Conservation (phyloP, 139 green algal species). For the Raphidocelis subcapitata region DNA sequence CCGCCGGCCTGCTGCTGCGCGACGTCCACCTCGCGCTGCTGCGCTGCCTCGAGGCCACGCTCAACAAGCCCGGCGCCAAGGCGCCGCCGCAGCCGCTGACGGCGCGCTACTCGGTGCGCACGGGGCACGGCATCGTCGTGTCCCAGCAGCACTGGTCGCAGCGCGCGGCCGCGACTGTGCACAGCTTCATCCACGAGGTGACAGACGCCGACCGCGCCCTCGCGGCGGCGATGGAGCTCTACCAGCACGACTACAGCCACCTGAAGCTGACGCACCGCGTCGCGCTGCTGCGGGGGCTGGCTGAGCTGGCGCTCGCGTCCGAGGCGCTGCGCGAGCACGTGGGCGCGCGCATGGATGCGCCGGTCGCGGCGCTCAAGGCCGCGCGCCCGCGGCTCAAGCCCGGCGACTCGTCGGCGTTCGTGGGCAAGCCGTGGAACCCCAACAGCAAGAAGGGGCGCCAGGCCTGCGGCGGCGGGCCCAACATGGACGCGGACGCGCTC, state of each 20-base stretch:
- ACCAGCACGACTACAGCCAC: conserved; percentile 59
- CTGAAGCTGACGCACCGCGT: conserved; percentile 54
- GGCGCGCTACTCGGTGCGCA: conserved; percentile 15
- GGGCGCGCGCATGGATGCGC: conserved; percentile 47
- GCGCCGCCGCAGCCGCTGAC: conserved; percentile 22
- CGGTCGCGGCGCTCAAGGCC: neutral
- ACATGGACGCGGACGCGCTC: neutral
- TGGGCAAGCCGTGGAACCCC: neutral
- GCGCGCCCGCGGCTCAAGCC: neutral
- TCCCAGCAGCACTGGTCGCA: neutral
- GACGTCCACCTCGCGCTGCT: conserved; percentile 69
- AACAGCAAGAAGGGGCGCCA: neutral
- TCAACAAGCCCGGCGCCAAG: conserved; percentile 34
- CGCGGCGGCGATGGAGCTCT: conserved; percentile 32
- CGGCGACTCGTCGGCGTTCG: too few relatives aligned
- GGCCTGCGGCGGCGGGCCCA: conserved; percentile 1
- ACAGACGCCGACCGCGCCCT: neutral
- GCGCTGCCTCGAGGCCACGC: conserved; percentile 38
- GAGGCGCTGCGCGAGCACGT: conserved; percentile 62
- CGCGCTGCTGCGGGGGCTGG: conserved; percentile 58
- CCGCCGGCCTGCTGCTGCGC: conserved; percentile 52
- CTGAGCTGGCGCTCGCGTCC: conserved; percentile 54
- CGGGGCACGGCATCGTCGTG: neutral
- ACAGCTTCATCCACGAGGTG: too few relatives aligned
- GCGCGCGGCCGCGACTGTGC: too few relatives aligned